A percentile compares a stretch with the other conserved stretches of the same genome.
These are phyloP conservation scores for Ottelia alismoides DNA, from an alignment of 106 monocot species.

Conservation along the genomic window DNA sequence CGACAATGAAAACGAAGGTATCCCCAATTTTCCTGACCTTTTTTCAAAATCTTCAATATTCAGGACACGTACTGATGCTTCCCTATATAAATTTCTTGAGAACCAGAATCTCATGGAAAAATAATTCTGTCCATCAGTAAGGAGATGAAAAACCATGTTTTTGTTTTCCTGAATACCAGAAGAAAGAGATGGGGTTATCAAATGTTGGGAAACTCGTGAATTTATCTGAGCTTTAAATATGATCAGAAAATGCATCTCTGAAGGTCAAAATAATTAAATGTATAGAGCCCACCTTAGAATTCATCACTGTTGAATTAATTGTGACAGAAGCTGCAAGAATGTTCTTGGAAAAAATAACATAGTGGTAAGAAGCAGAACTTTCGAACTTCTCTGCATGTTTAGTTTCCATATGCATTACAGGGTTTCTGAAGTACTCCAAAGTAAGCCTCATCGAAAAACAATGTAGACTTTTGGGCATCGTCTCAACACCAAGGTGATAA, in stretches of 20 bases:
- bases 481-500: slow-evolving; percentile 53
- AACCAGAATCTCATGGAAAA: slow-evolving; percentile 84
- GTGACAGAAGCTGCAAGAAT: slow-evolving; percentile 40
- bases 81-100: slow-evolving; percentile 32
- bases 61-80: slow-evolving; percentile 36
- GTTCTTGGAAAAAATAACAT: slow-evolving; percentile 41
- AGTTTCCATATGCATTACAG: slow-evolving; percentile 12
- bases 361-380: slow-evolving; percentile 33
- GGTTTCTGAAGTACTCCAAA: slow-evolving; percentile 38
- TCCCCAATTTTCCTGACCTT: neutral
- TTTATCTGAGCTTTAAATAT: too few species aligned
- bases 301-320: slow-evolving; percentile 51
- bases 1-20: slow-evolving; percentile 25
- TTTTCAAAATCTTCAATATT: slow-evolving; percentile 53
- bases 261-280: too few species aligned
- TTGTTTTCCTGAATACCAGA: slow-evolving; percentile 44
- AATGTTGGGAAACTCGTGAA: too few species aligned
- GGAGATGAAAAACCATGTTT: slow-evolving; percentile 59
- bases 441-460: slow-evolving; percentile 56
- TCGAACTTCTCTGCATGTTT: slow-evolving; percentile 25
- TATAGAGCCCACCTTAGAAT: slow-evolving; percentile 43
- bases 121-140: slow-evolving; percentile 74
- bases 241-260: too few species aligned
- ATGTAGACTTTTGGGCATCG: slow-evolving; percentile 58
- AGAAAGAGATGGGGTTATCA: too few species aligned